These are phyloP conservation scores for Spizellomyces punctatus DNA, from an alignment of 192 early-diverging fungal genomes.

Conservation along the genomic window DNA sequence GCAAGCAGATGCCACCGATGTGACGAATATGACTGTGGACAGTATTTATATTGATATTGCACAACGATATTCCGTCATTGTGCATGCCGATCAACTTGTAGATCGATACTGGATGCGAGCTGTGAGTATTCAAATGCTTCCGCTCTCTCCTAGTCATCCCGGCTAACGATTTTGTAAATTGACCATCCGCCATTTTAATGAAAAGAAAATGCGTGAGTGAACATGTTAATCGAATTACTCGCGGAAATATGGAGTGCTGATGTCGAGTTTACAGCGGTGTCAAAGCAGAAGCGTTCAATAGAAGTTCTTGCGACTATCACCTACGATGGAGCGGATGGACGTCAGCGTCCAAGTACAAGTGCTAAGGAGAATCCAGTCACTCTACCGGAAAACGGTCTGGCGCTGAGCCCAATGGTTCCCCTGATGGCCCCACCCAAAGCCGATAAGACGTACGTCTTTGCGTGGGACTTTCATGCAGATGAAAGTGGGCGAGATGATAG, in stretches of 20 bases:
- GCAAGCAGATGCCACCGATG: too few relatives aligned
- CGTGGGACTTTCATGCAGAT: constrained; percentile 13
- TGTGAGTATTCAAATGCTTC: not conserved
- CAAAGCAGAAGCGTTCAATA: not conserved
- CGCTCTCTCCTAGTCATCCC: too few relatives aligned
- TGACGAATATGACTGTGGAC: too few relatives aligned
- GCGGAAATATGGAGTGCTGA: too few relatives aligned
- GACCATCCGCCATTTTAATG: too few relatives aligned
- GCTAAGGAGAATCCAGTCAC: not conserved
- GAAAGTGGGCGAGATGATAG: constrained; percentile 8
- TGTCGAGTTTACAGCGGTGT: not conserved
- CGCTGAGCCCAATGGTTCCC: not conserved
- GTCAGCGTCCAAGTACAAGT: not conserved
- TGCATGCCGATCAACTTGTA: not conserved
- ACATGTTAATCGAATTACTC: too few relatives aligned
- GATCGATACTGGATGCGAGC: constrained; percentile 7
- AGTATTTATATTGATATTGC: too few relatives aligned
- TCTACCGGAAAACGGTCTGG: constrained; percentile 2
- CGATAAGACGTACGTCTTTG: not conserved
- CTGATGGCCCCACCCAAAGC: not conserved
- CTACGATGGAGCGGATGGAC: not conserved
- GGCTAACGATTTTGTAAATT: too few relatives aligned
- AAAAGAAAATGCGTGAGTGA: too few relatives aligned
- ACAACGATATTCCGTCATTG: too few relatives aligned
- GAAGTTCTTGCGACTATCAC: constrained; percentile 5